Base-by-base conservation (phyloP, 768 basidiomycete genomes). In the Tylopilus felleus region DNA sequence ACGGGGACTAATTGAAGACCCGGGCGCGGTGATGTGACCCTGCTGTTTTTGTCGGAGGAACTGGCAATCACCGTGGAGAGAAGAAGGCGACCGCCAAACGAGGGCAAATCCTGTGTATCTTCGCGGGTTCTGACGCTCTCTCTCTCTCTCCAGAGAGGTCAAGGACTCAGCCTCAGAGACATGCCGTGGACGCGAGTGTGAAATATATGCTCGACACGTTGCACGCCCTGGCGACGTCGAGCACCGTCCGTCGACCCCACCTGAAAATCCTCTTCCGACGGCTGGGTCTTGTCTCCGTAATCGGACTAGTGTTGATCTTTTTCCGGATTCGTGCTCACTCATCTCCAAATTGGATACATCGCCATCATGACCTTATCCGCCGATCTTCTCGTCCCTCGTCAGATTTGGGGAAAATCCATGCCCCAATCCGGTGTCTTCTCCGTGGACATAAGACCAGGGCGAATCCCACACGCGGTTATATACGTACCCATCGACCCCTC, bases 341-440 rank as follows among this genome's bases (percentile, higher is more conserved):
- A 40, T 40, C 39, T 40, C 39, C 39, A 39, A 55, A 63, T 38
- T 12, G 60, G 36, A 3, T 21, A 28, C 57, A 28, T 55, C 57
- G 38, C 44, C 44, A 28, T 60, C 55, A 56, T 71, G 61, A 69
- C 64, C 65, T 68, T 71, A 67, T 71, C 68, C 65, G 68, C 70
- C 68, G 68, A 70, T 70, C 68, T 70, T 57, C 52, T 71, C 68
- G 68, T 71, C 60, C 57, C 38, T 33, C 43, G 22, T 28, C 39
- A 27, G 36, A 36, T 38, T 57, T 67, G 60, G 57, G 69, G 65
- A 22, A 62, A 60, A 61, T 60, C 69, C 49, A 64, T 62, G 35
- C 36, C 62, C 52, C 44, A 57, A 64, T 59, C 17, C 17, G 57
- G 61, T 7, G 5, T 22, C 49, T 36, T 45, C 56, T 59, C 67